Evolutionary conservation across 805 yeast genomes (phyloP), one percentile per base, ranked within the genome.

Genomic region (Candida ovalis): DNA sequence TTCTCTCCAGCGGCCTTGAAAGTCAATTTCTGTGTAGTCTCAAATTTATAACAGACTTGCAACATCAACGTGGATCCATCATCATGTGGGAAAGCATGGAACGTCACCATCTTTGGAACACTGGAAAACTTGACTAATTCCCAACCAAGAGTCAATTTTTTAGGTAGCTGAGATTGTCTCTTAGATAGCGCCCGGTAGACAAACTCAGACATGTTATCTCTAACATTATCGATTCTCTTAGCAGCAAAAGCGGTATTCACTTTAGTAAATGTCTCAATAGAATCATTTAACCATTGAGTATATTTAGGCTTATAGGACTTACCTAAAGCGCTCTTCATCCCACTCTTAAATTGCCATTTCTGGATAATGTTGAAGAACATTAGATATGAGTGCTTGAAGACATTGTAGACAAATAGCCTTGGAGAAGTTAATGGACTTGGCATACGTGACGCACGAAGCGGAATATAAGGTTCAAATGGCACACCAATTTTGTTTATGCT

Each of bases 191-290:
- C 79, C 42, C 77, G 78, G 50, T 75, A 79, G 8, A 82, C 88
- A 81, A 84, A 83, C n/a, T 81, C 70, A 2, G 85, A 75, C 21
- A 82, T 70, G 15, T 66, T 59, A 38, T 72, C 69, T 48, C 71
- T 72, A 12, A 81, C 69, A 13, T 73, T 57, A 30, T 66, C 69
- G 41, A 88, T 60, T 53, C 82, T 73, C 28, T 72, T 73, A 18
- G 72, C 62, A 2, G 96, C 92, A 72, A 91, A 91, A 2, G 89
- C 82, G 59, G 82, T 81, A 68, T 91, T 89, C n/a, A 88, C 84
- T 48, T 79, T 78, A 25, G 85, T 86, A 64, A 82, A 90, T 44
- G 73, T 73, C 56, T 88, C 88, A 57, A 91, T 81, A 7, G 96
- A 96, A 27, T 76, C 76, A 66, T 89, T 92, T 65, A 87, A 88